Percentiles rank a stretch among this genome's conserved stretches.
phyloP scores from a whole-genome alignment of 179 eudicot genomes.

The Corrigiola litoralis region DNA sequence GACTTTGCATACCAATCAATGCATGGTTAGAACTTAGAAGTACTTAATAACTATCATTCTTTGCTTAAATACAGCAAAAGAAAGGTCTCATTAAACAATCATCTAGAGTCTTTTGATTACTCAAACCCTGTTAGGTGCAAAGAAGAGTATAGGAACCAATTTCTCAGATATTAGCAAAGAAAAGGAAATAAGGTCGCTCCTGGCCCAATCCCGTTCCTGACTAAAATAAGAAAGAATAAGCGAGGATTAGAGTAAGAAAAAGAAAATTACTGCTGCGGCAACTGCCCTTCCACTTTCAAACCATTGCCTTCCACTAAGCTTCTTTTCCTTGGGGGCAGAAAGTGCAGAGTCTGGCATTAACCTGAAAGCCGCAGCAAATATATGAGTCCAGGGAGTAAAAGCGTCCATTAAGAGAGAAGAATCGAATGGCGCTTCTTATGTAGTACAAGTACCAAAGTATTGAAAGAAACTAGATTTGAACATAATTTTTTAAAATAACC shows the following conservation, averaged over 20 bases:
- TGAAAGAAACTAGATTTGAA: too few relatives aligned
- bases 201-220: background rate
- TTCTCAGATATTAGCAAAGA: too few relatives aligned
- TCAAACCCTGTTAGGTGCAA: background rate
- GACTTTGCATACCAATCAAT: too few relatives aligned
- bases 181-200: background rate
- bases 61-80: too few relatives aligned
- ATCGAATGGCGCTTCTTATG: background rate
- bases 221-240: background rate
- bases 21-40: too few relatives aligned
- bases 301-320: conserved; percentile 83
- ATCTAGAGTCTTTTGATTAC: background rate
- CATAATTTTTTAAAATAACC: too few relatives aligned
- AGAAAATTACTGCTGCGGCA: conserved; percentile 47
- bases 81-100: too few relatives aligned
- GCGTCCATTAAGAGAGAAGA: background rate
- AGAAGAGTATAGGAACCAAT: too few relatives aligned
- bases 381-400: background rate
- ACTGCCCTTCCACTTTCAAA: conserved; percentile 92
- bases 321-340: conserved; percentile 75
- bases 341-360: conserved; percentile 95
- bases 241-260: background rate
- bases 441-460: too few relatives aligned
- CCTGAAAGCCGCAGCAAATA: conserved; percentile 37
- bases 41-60: too few relatives aligned